Evolutionary conservation across 371 early-diverging fungal species (phyloP).

Genomic region (Apophysomyces ossiformis): DNA sequence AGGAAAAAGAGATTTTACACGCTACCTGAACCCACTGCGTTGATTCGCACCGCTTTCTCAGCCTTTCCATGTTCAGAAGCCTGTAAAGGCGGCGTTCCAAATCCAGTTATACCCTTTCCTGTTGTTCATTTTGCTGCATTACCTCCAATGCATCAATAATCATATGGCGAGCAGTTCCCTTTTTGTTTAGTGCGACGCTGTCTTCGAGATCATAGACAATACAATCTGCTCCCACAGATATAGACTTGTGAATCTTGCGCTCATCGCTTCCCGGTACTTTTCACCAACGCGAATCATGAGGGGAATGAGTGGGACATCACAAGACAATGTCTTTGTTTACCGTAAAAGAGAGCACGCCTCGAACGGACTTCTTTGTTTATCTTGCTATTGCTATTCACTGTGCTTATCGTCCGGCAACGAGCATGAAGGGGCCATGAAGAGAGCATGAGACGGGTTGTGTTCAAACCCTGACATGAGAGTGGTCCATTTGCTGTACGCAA

Average conservation of each 20-base stretch:
- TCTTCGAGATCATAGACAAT: slow-evolving; percentile 93
- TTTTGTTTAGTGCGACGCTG: slow-evolving; percentile 82
- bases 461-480: not conserved
- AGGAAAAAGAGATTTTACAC: not conserved
- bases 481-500: not conserved
- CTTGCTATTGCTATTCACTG: not conserved
- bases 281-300: not conserved
- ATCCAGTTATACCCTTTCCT: slow-evolving; percentile 5
- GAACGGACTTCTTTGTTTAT: slow-evolving; percentile 24
- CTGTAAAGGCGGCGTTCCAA: slow-evolving; percentile 31
- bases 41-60: slow-evolving; percentile 89
- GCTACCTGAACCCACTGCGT: slow-evolving; percentile 80
- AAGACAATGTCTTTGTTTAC: slow-evolving; percentile 20
- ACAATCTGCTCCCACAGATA: slow-evolving; percentile 73
- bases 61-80: slow-evolving; percentile 68
- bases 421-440: not conserved
- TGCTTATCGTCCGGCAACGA: slow-evolving; percentile 10
- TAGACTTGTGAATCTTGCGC: slow-evolving; percentile 83
- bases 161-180: slow-evolving; percentile 77
- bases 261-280: slow-evolving; percentile 89
- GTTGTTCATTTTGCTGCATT: slow-evolving; percentile 18
- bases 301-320: not conserved
- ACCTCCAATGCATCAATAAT: slow-evolving; percentile 79
- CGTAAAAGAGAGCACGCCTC: slow-evolving; percentile 53
- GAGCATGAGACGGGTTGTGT: not conserved